Conservation (phyloP, 2,329 filamentous ascomycete genomes). For the Parasarocladium wereldwijsianum region DNA sequence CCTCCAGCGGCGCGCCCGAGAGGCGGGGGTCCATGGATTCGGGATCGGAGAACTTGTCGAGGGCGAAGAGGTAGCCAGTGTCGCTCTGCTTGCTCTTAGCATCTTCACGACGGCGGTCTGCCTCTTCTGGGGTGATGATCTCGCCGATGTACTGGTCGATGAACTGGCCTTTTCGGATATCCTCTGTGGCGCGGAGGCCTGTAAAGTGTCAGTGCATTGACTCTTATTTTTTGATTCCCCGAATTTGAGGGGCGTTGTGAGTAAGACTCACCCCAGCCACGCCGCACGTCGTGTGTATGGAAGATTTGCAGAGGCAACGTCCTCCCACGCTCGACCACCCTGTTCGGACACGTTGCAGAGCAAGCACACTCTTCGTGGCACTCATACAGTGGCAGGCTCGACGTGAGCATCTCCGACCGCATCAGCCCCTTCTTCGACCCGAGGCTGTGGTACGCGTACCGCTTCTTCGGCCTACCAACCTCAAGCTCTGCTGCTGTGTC, state of each 20-base stretch:
- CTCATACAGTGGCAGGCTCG: conserved; percentile 57
- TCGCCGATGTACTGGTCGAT: conserved; percentile 69
- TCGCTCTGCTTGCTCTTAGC: conserved; percentile 46
- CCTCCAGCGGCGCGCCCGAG: conserved; percentile 39
- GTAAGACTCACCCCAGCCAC: conserved; percentile 62
- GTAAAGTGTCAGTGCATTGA: conserved; percentile 1
- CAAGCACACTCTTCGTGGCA: conserved; percentile 63
- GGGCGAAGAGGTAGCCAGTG: conserved; percentile 63
- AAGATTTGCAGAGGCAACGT: conserved; percentile 63
- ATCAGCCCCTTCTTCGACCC: conserved; percentile 38
- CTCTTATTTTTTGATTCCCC: too few species aligned
- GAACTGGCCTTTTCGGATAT: conserved; percentile 59
- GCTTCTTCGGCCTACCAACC: conserved; percentile 9
- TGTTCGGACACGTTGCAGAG: conserved; percentile 49
- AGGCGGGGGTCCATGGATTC: conserved; percentile 41
- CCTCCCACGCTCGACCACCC: conserved; percentile 62
- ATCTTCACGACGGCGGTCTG: conserved; percentile 44
- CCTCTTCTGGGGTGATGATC: conserved; percentile 49
- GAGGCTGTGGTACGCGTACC: conserved; percentile 50
- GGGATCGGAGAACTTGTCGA: conserved; percentile 63
- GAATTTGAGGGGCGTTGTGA: too few species aligned
- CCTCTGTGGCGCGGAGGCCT: conserved; percentile 50
- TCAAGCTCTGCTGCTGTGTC: conserved; percentile 6
- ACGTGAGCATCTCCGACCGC: conserved; percentile 33
- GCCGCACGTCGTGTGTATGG: conserved; percentile 43